These are phyloP conservation scores for Ganoderma meredithae DNA, from an alignment of 1,284 basidiomycete species.

Conservation along the genomic window DNA sequence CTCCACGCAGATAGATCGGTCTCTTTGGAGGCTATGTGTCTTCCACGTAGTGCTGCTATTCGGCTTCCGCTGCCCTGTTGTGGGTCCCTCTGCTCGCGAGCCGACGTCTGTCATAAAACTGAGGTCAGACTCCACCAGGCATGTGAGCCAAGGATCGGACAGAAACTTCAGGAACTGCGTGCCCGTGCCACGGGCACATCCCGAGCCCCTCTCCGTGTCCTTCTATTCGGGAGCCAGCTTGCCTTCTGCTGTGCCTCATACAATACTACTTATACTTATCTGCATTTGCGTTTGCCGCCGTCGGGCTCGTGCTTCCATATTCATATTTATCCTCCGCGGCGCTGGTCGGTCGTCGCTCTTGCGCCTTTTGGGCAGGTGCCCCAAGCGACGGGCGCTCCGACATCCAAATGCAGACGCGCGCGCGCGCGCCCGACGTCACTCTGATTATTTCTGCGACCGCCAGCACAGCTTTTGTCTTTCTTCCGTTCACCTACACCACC, in stretches of 20 bases:
- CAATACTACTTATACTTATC: too few relatives aligned
- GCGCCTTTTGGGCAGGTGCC: neutral
- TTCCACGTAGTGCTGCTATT: neutral
- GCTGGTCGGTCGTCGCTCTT: neutral
- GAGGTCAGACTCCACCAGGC: neutral
- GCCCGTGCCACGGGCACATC: neutral
- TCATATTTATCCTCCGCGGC: neutral
- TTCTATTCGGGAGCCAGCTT: neutral
- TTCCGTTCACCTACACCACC: neutral
- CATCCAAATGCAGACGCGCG: neutral
- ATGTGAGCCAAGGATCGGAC: neutral
- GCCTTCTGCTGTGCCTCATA: slow-evolving; percentile 3
- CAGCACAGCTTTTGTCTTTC: neutral
- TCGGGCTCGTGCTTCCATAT: neutral
- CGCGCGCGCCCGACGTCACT: neutral
- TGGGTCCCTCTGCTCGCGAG: neutral
- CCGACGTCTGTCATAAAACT: neutral
- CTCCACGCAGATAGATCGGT: neutral
- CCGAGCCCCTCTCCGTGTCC: neutral
- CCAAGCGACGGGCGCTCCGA: slow-evolving; percentile 1
- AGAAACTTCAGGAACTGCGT: neutral
- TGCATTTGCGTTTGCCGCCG: neutral
- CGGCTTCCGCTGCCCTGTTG: neutral
- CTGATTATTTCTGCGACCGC: too few relatives aligned
- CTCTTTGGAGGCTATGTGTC: neutral